These are phyloP conservation scores for Nematocida sp. DNA, from an alignment of 371 early-diverging fungal genomes.

Conservation along the genomic window DNA sequence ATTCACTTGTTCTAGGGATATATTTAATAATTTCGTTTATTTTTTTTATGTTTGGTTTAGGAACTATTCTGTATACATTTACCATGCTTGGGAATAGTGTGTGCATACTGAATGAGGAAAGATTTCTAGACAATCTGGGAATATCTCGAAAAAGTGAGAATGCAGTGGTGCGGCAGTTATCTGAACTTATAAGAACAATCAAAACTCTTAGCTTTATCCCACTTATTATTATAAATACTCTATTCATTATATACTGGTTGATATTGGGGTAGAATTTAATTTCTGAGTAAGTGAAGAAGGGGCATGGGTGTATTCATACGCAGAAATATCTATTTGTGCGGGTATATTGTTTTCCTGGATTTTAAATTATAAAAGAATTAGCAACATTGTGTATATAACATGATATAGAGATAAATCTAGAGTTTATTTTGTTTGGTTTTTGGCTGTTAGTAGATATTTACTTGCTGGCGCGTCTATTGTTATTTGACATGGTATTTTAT, in stretches of 20 bases:
- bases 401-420: too few relatives aligned
- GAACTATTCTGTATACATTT: constrained; percentile 47
- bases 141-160: constrained; percentile 18
- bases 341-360: too few relatives aligned
- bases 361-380: too few relatives aligned
- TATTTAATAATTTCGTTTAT: background rate
- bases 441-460: too few relatives aligned
- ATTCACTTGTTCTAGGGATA: too few relatives aligned
- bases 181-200: constrained; percentile 50
- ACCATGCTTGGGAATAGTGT: constrained; percentile 46
- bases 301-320: too few relatives aligned
- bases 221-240: constrained; percentile 19
- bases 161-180: constrained; percentile 12
- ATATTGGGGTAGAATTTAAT: constrained; percentile 27
- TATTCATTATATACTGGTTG: constrained; percentile 45
- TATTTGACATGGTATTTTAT: background rate
- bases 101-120: constrained; percentile 56
- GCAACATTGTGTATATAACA: too few relatives aligned
- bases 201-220: constrained; percentile 51
- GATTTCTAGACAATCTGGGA: constrained; percentile 47
- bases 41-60: constrained; percentile 51
- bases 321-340: too few relatives aligned
- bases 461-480: too few relatives aligned
- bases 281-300: too few relatives aligned
- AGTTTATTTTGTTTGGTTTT: too few relatives aligned